Percentiles rank a stretch among this genome's conserved stretches.
Evolutionary conservation across 352 stramenopile genomes (phyloP).

Genomic region (Globisporangium middletonii): DNA sequence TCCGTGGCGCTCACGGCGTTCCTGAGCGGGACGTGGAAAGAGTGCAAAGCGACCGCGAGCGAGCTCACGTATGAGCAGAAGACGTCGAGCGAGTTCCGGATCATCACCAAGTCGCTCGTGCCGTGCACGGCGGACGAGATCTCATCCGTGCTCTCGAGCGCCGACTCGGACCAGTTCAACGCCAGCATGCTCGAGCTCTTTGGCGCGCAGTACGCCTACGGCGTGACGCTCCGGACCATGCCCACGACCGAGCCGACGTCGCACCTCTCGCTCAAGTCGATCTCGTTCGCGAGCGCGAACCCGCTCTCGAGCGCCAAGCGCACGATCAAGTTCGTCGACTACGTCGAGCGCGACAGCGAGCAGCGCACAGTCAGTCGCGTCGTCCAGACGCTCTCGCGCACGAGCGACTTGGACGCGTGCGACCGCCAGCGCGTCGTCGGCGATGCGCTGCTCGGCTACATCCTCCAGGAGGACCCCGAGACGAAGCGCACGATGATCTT

Average conservation of each 20-base stretch:
- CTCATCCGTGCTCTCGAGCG: constrained; percentile 12
- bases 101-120: constrained; percentile 16
- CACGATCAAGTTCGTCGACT: constrained; percentile 19
- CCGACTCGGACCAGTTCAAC: constrained; percentile 23
- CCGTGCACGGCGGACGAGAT: constrained; percentile 19
- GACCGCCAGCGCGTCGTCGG: constrained; percentile 5
- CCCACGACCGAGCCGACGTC: neutral
- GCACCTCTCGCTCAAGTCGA: constrained; percentile 19
- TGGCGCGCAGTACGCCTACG: constrained; percentile 14
- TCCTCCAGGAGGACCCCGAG: constrained; percentile 15
- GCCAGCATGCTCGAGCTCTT: constrained; percentile 23
- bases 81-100: constrained; percentile 10
- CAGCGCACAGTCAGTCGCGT: constrained; percentile 10
- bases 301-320: constrained; percentile 14
- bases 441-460: constrained; percentile 14
- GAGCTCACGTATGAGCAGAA: constrained; percentile 10
- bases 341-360: constrained; percentile 8
- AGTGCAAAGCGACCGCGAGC: constrained; percentile 3
- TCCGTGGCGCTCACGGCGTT: constrained; percentile 4
- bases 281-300: constrained; percentile 13
- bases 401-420: constrained; percentile 2
- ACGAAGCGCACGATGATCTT: constrained; percentile 15
- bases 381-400: constrained; percentile 14
- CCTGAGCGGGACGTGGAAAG: constrained; percentile 3
- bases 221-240: constrained; percentile 20